Evolutionary conservation across 2,329 filamentous ascomycete genomes (phyloP), one percentile per base, ranked within the genome.

Genomic region (Emergomyces pasteurianus): DNA sequence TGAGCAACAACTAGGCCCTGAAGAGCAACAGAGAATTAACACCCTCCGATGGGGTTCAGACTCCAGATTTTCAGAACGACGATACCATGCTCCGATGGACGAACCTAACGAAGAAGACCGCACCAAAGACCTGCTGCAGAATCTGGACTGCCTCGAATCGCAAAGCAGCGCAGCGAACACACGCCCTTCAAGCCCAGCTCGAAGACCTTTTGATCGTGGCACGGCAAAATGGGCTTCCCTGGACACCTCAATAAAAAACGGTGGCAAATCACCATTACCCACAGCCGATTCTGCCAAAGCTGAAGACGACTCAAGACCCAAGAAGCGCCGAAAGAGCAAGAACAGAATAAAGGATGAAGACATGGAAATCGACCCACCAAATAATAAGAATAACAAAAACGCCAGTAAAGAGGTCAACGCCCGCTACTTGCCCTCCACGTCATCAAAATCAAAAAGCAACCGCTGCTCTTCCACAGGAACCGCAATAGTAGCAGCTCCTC

Each of bases 11-110:
- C 69, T 72, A 1, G 67, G 71, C 28, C 67, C 70, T 1, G 66
- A 66, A 23, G 73, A 72, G 62, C 72, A 72, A 62, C 73, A 72
- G 61, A 78, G 67, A 78, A 67, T 67, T 23, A 69, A 71, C 12
- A 68, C 71, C 58, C 77, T 87, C 52, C 81, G 83, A 63, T 89
- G 84, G 82, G 87, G 87, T 10, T 87, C 87, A 0, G 87, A 90
- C 71, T 71, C 79, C n/a, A 83, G 78, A 61, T 90, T 90, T 69
- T 79, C 76, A 63, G 70, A 78, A 6, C 81, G 83, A 66, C 80
- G 79, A n/a, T 90, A 86, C 66, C 74, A 82, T 7, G 81, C 85
- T 0, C 77, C 78, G 10, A 77, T 80, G 7, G 74, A 79, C 62
- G 80, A 82, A 65, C 84, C 86, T 43, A 83, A 83, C 2, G 77